Conservation (phyloP, 768 basidiomycete genomes). For the Lactifluus piperatus region DNA sequence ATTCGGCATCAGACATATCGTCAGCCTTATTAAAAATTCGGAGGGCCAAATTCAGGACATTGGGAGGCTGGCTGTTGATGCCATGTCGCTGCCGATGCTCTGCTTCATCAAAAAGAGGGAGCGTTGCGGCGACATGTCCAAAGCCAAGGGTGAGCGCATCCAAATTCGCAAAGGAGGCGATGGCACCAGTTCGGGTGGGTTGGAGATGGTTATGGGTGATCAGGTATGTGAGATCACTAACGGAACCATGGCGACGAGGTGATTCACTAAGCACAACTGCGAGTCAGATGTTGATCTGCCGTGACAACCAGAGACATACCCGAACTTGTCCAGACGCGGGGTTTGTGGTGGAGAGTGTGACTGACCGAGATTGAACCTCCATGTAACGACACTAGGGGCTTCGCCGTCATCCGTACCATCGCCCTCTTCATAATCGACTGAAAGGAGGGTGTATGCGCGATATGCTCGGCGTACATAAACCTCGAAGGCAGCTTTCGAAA, state of each 20-base stretch:
- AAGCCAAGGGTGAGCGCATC: conserved; percentile 64
- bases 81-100: conserved; percentile 77
- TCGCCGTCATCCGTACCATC: conserved; percentile 80
- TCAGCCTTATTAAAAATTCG: conserved; percentile 79
- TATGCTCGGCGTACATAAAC: conserved; percentile 95
- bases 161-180: conserved; percentile 82
- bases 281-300: background rate
- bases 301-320: conserved; percentile 29
- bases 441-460: conserved; percentile 83
- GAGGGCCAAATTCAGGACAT: conserved; percentile 90
- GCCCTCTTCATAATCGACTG: conserved; percentile 92
- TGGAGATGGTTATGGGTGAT: conserved; percentile 81
- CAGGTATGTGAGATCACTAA: conserved; percentile 92
- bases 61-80: conserved; percentile 63
- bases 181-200: conserved; percentile 83
- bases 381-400: conserved; percentile 69
- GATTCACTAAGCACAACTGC: conserved; percentile 33
- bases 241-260: conserved; percentile 75
- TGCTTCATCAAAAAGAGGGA: conserved; percentile 63
- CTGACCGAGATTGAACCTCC: conserved; percentile 93
- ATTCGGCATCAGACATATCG: conserved; percentile 67
- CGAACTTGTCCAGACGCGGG: conserved; percentile 46
- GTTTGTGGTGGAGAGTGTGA: conserved; percentile 82
- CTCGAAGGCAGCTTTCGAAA: conserved; percentile 72
- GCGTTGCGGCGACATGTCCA: conserved; percentile 55